Base-by-base conservation (phyloP, 805 yeast species). In the Zygotorulaspora danielsina region DNA sequence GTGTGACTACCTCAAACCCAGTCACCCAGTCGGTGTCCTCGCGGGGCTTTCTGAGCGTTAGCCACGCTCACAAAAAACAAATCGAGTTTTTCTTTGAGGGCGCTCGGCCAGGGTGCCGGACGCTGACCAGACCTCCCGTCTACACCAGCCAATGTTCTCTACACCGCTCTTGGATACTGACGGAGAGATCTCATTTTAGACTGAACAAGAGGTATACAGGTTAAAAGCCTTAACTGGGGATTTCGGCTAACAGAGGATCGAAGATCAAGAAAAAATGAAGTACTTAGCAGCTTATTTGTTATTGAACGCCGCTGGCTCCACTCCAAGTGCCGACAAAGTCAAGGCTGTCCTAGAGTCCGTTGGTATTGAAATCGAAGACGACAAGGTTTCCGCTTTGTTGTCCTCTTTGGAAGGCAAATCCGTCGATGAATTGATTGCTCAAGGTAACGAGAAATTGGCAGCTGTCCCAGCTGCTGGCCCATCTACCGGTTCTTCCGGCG, bases 211-310 rank as follows among this genome's bases (percentile, higher is more conserved):
- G n/a, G n/a, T n/a, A n/a, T n/a, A n/a, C n/a, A n/a, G n/a, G n/a
- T n/a, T n/a, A n/a, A n/a, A n/a, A n/a, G n/a, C n/a, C n/a, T n/a
- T n/a, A n/a, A n/a, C n/a, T n/a, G n/a, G n/a, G n/a, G n/a, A n/a
- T n/a, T n/a, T n/a, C n/a, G n/a, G n/a, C n/a, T n/a, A n/a, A n/a
- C n/a, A 21, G 24, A 10, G 10, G 24, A 21, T 21, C 31, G 16
- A 5, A 27, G 17, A 18, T 8, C 25, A 32, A 18, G 26, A 39
- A 38, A 46, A 44, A 67, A 77, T 88, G 97, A 93, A 88, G 85
- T 90, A 90, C 82, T 84, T 93, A 76, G 98, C 98, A 76, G 97
- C 98, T 73, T 93, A 93, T 80, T 84, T 93, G 74, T 84, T 90
- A 76, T 81, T 93, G 74, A 88, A 83, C 76, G 88, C 93, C 71